Evolutionary conservation across 1,284 basidiomycete species (phyloP).

Genomic region (Papiliotrema terrestris): DNA sequence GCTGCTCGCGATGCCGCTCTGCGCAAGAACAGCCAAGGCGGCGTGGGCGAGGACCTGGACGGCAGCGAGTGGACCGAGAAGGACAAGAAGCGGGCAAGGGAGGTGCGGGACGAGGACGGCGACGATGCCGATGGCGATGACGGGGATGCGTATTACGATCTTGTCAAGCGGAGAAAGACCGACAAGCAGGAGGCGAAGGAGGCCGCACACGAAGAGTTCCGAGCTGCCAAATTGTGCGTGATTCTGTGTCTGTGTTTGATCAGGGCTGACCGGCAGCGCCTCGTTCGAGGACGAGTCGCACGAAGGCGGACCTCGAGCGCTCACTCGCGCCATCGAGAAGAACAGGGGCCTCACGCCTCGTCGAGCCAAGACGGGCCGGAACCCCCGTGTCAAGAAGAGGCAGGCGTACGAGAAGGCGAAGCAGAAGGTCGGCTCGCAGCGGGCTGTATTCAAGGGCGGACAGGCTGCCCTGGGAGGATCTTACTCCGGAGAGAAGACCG

Average conservation of each 20-base stretch:
- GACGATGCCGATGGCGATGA: conserved; percentile 51
- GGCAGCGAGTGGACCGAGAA: conserved; percentile 52
- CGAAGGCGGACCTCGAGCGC: conserved; percentile 69
- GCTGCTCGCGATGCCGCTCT: conserved; percentile 51
- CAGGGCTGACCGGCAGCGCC: conserved; percentile 48
- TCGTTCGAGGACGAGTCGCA: conserved; percentile 54
- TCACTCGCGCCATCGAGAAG: conserved; percentile 83
- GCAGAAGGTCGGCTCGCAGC: conserved; percentile 81
- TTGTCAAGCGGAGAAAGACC: conserved; percentile 70
- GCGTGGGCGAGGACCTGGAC: conserved; percentile 46
- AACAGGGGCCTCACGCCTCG: conserved; percentile 90
- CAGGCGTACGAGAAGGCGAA: conserved; percentile 88
- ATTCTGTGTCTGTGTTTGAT: neutral
- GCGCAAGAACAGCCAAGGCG: conserved; percentile 46
- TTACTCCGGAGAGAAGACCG: conserved; percentile 58
- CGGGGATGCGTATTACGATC: conserved; percentile 68
- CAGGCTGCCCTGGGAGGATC: conserved; percentile 52
- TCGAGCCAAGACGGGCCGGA: conserved; percentile 77
- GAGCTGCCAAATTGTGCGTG: conserved; percentile 62
- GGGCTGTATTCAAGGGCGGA: conserved; percentile 84
- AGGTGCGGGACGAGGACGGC: conserved; percentile 49
- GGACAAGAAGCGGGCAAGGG: conserved; percentile 52
- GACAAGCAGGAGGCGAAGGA: conserved; percentile 74
- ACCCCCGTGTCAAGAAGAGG: conserved; percentile 93
- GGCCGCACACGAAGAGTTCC: conserved; percentile 67